phyloP scores from a whole-genome alignment of 2,329 filamentous ascomycete species.

The Fusarium sp. region DNA sequence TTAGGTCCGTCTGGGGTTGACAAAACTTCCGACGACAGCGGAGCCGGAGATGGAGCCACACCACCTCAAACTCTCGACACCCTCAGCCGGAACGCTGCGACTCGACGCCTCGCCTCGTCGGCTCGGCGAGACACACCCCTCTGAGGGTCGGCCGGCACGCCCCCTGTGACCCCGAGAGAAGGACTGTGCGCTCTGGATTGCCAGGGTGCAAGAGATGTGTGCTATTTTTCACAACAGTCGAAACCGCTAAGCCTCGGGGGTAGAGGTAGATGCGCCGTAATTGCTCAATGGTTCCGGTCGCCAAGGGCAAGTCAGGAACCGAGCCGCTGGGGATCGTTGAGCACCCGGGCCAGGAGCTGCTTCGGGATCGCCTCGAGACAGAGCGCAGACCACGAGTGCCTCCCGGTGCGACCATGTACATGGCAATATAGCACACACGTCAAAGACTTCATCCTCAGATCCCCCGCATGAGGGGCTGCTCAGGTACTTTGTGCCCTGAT shows the following conservation, averaged over 20 bases:
- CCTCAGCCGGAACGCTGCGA: slow-evolving; percentile 15
- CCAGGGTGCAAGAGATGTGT: slow-evolving; percentile 37
- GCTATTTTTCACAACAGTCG: slow-evolving; percentile 47
- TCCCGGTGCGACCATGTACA: slow-evolving; percentile 22
- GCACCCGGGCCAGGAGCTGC: slow-evolving; percentile 28
- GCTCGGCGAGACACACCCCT: slow-evolving; percentile 22
- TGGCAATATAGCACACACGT: slow-evolving; percentile 32
- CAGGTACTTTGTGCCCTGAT: slow-evolving; percentile 23
- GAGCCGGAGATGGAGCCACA: slow-evolving; percentile 37
- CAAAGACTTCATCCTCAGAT: slow-evolving; percentile 36
- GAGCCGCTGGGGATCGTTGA: slow-evolving; percentile 12
- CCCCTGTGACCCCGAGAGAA: slow-evolving; percentile 29
- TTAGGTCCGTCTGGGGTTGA: slow-evolving; percentile 47
- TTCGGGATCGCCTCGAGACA: slow-evolving; percentile 40
- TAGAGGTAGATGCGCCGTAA: slow-evolving; percentile 31
- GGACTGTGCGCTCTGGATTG: slow-evolving; percentile 23
- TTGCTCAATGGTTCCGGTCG: slow-evolving; percentile 34
- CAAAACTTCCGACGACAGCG: slow-evolving; percentile 45
- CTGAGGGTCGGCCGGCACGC: slow-evolving; percentile 28
- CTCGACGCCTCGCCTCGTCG: slow-evolving; percentile 32
- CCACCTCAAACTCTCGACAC: slow-evolving; percentile 31
- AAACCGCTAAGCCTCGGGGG: slow-evolving; percentile 43
- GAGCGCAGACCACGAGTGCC: slow-evolving; percentile 31
- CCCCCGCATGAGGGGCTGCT: slow-evolving; percentile 37
- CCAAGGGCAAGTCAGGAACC: slow-evolving; percentile 35